Percentiles rank a stretch among this genome's conserved stretches.
Evolutionary conservation across 169 alveolate species (phyloP).

Genomic region (Cryptosporidium viatorum): DNA sequence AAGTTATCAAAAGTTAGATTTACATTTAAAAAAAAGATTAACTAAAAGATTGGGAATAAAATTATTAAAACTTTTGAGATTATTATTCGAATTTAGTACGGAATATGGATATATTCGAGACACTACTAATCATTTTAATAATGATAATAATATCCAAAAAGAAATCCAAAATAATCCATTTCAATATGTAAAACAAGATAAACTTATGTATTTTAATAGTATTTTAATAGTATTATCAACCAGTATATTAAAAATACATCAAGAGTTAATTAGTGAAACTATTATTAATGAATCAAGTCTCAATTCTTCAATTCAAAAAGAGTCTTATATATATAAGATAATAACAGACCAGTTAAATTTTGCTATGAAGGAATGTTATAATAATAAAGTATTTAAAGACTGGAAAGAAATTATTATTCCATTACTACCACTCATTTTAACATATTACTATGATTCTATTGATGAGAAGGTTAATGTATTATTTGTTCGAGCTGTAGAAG

Average conservation of each 20-base stretch:
- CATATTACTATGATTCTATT: slow-evolving; percentile 6
- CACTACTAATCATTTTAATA: background rate
- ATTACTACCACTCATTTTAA: slow-evolving; percentile 14
- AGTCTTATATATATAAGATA: background rate
- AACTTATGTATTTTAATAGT: background rate
- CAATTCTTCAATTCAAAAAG: background rate
- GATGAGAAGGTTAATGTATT: background rate
- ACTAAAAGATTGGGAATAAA: background rate
- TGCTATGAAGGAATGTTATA: background rate
- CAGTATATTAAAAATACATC: slow-evolving; percentile 4
- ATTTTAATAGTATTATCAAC: slow-evolving; percentile 13
- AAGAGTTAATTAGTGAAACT: slow-evolving; percentile 7
- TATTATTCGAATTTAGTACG: background rate
- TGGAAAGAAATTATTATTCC: slow-evolving; percentile 41
- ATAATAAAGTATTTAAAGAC: background rate
- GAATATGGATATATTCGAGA: background rate
- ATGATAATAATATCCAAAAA: background rate
- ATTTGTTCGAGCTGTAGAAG: background rate
- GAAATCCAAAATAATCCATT: background rate
- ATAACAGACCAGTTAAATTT: background rate
- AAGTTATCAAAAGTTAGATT: background rate
- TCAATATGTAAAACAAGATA: background rate
- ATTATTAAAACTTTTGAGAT: background rate
- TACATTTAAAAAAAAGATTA: background rate
- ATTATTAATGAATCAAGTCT: background rate